Evolutionary conservation across 2,329 filamentous ascomycete species (phyloP).

Genomic region (Trichoderma sp.): DNA sequence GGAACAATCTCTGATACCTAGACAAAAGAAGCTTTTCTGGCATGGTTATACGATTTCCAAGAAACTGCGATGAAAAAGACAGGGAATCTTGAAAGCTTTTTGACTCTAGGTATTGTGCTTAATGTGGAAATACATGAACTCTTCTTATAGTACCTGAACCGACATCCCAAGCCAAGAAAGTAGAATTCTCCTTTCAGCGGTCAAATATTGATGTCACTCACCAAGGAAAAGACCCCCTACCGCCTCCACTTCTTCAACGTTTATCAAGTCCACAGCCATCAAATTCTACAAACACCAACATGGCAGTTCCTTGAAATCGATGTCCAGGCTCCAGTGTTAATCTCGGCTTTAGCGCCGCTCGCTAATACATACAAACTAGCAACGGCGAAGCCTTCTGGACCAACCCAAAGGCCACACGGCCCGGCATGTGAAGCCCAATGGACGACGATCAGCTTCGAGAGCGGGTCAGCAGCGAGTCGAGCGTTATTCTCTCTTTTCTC

Average conservation of each 20-base stretch:
- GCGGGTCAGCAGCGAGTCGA: background rate
- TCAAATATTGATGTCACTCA: background rate
- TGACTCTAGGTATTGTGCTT: background rate
- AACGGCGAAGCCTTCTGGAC: background rate
- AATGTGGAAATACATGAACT: background rate
- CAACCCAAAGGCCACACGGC: slow-evolving; percentile 20
- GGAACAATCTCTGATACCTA: background rate
- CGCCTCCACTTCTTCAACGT: background rate
- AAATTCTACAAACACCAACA: background rate
- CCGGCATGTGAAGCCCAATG: slow-evolving; percentile 7
- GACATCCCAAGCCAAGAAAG: background rate
- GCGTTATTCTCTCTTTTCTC: background rate
- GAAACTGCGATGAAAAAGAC: background rate
- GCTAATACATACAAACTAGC: background rate
- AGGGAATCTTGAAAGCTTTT: background rate
- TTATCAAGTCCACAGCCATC: background rate
- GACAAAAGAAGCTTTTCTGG: background rate
- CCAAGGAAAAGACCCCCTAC: background rate
- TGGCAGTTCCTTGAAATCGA: background rate
- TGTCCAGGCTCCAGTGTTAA: background rate
- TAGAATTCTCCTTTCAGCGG: background rate
- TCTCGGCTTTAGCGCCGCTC: background rate
- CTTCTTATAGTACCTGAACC: background rate
- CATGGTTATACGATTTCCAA: background rate
- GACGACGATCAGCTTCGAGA: background rate